Evolutionary conservation across 768 basidiomycete species (phyloP).

Genomic region (Panaeolus papilionaceus): DNA sequence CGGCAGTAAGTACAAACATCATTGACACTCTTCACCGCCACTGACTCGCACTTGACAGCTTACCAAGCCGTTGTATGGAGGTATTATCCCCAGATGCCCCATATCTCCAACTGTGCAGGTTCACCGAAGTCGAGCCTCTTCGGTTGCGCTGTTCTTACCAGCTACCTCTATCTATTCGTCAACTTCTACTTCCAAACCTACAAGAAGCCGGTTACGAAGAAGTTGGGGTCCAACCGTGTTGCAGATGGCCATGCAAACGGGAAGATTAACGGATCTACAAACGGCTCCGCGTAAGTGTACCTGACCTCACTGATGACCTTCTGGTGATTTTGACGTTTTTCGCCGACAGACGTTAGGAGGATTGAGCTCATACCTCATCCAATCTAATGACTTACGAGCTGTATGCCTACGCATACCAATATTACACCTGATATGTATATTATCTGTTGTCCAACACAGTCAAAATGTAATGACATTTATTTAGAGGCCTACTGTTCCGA

Average conservation of each 20-base stretch:
- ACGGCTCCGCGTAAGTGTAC: conserved; percentile 25
- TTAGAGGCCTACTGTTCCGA: conserved; percentile 9
- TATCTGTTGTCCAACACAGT: not conserved
- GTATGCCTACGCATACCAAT: conserved; percentile 44
- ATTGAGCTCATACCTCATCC: conserved; percentile 23
- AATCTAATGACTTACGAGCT: conserved; percentile 36
- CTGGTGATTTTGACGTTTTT: not conserved
- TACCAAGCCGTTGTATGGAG: conserved; percentile 82
- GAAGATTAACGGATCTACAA: conserved; percentile 33
- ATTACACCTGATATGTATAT: conserved; percentile 41
- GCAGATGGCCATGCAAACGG: conserved; percentile 47
- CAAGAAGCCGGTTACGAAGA: conserved; percentile 64
- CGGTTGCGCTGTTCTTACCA: conserved; percentile 87
- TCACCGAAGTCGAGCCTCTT: conserved; percentile 87
- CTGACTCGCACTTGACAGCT: conserved; percentile 41
- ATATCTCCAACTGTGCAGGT: conserved; percentile 84
- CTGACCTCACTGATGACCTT: not conserved
- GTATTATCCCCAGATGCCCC: conserved; percentile 70
- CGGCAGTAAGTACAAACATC: conserved; percentile 71
- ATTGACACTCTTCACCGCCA: not conserved
- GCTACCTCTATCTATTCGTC: conserved; percentile 95
- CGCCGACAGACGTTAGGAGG: conserved; percentile 37
- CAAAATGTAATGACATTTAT: conserved; percentile 6
- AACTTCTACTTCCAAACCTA: conserved; percentile 92
- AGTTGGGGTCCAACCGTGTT: conserved; percentile 51